Evolutionary conservation across 2,329 filamentous ascomycete species (phyloP).

Genomic region (Neofusicoccum umdonicola): DNA sequence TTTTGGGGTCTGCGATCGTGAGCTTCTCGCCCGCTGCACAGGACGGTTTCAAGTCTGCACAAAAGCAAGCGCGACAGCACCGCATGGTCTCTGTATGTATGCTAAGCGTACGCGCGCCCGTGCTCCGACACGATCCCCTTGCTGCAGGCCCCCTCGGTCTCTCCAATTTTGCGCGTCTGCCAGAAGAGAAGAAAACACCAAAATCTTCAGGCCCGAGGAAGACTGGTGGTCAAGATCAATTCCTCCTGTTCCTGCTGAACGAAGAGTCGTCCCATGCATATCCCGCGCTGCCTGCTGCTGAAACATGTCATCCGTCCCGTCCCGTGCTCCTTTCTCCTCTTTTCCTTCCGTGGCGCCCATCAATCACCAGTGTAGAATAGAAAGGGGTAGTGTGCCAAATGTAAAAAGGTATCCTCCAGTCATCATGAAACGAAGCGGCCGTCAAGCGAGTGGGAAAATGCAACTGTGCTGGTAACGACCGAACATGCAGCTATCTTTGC

Average conservation of each 20-base stretch:
- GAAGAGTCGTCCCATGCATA: background rate
- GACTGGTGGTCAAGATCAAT: background rate
- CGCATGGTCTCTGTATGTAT: background rate
- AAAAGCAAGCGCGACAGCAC: background rate
- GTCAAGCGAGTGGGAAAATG: background rate
- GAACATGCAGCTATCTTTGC: background rate
- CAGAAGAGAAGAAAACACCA: background rate
- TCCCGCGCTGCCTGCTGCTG: background rate
- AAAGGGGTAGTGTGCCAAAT: conserved; percentile 3
- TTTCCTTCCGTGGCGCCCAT: conserved; percentile 7
- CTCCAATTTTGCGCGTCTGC: background rate
- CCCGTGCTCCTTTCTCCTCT: conserved; percentile 14
- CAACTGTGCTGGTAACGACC: background rate
- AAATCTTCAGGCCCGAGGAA: background rate
- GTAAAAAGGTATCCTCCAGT: conserved; percentile 11
- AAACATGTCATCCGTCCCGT: background rate
- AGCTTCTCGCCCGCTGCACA: background rate
- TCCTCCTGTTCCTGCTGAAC: background rate
- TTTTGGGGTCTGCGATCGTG: background rate
- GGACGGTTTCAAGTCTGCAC: background rate
- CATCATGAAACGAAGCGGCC: background rate
- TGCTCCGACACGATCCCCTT: too few species aligned
- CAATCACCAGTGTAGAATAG: background rate
- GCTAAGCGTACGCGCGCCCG: background rate
- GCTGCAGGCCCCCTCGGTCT: background rate